phyloP scores from a whole-genome alignment of 176 grass and related monocot genomes.

The Eremochloa ophiuroides region DNA sequence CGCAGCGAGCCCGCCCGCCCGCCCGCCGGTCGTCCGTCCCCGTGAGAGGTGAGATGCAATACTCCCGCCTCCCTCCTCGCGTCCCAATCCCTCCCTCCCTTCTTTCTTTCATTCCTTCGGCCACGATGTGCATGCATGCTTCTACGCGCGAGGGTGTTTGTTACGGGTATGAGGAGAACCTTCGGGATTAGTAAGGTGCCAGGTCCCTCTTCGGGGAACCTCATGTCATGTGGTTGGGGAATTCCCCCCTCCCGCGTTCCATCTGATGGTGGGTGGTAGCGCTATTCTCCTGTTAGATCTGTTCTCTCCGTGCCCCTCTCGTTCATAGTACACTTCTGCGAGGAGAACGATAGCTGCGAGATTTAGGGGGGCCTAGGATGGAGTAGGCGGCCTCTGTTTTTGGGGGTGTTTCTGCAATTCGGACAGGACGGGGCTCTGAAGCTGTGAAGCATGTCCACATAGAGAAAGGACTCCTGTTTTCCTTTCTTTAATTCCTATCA shows the following conservation, averaged over 20 bases:
- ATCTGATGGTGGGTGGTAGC: background rate
- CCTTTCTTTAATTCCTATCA: background rate
- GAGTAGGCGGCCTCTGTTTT: slow-evolving; percentile 8
- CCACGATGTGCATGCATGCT: background rate
- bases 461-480: background rate
- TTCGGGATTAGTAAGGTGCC: background rate
- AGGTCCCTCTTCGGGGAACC: background rate
- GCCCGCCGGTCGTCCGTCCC: background rate
- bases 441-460: slow-evolving; percentile 2
- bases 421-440: slow-evolving; percentile 7
- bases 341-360: background rate
- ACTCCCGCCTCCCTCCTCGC: background rate
- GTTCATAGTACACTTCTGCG: background rate
- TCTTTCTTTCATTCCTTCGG: background rate
- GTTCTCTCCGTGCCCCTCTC: background rate
- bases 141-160: background rate
- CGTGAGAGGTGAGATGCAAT: slow-evolving; percentile 30
- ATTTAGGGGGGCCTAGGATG: background rate
- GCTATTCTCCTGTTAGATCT: slow-evolving; percentile 24
- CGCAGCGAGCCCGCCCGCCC: background rate
- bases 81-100: background rate
- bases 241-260: background rate
- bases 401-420: background rate
- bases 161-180: background rate
- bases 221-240: background rate